These are phyloP conservation scores for Neobulgaria alba DNA, from an alignment of 2,329 filamentous ascomycete species.

Conservation along the genomic window DNA sequence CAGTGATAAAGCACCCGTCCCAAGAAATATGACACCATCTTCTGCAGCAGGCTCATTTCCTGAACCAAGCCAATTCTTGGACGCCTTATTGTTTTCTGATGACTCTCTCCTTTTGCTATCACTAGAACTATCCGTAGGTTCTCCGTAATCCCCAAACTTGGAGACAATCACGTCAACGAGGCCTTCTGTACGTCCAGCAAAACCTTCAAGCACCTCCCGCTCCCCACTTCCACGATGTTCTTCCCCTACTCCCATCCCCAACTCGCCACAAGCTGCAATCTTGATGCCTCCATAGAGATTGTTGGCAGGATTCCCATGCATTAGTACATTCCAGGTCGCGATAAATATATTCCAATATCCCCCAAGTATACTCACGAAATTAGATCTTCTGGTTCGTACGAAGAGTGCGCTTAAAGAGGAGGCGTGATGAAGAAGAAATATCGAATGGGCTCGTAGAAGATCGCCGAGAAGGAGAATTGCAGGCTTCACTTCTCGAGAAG, in stretches of 20 bases:
- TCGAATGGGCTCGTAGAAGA: constrained; percentile 69
- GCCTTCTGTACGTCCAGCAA: constrained; percentile 70
- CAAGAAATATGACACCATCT: constrained; percentile 82
- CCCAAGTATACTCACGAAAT: constrained; percentile 64
- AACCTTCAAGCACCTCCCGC: constrained; percentile 85
- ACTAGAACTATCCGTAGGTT: constrained; percentile 15
- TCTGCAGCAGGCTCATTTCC: constrained; percentile 59
- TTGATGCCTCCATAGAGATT: constrained; percentile 78
- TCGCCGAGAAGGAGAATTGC: constrained; percentile 70
- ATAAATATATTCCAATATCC: constrained; percentile 71
- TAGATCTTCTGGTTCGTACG: constrained; percentile 51
- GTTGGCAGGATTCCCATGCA: constrained; percentile 80
- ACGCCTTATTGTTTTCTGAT: constrained; percentile 20
- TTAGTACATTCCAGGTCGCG: constrained; percentile 76
- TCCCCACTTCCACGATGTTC: constrained; percentile 93
- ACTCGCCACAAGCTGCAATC: constrained; percentile 79
- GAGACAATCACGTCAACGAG: constrained; percentile 83
- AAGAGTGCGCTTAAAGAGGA: constrained; percentile 64
- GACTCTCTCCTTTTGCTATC: not conserved
- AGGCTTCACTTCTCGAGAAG: constrained; percentile 81
- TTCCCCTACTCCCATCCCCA: constrained; percentile 90
- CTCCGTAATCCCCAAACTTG: constrained; percentile 59
- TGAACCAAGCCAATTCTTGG: constrained; percentile 59
- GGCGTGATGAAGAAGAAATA: constrained; percentile 84
- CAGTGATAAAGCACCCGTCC: constrained; percentile 63